Conservation (phyloP, 257 asterid species). For the Solanum pinnatisectum region DNA sequence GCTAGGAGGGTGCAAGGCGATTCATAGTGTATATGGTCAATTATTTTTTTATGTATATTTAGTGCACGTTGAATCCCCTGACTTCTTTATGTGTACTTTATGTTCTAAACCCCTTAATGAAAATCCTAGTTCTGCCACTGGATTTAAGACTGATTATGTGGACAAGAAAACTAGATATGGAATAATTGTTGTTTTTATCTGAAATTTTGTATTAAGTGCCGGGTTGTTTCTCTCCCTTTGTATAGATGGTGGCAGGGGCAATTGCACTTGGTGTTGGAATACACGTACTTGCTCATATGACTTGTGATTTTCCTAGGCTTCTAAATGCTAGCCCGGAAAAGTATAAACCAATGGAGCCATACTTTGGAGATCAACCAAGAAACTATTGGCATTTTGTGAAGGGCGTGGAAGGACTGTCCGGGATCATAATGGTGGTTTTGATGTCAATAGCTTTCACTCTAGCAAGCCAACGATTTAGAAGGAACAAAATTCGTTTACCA, state of each 20-base stretch:
- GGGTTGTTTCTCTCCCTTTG: background rate
- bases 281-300: conserved; percentile 56
- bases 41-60: background rate
- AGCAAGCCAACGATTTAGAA: conserved; percentile 68
- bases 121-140: background rate
- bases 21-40: too few species aligned
- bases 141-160: background rate
- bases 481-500: conserved; percentile 42
- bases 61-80: background rate
- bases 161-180: background rate
- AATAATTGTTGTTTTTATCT: background rate
- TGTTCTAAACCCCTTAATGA: background rate
- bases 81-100: background rate
- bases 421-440: conserved; percentile 60
- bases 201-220: background rate
- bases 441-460: conserved; percentile 78
- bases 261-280: conserved; percentile 61
- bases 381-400: conserved; percentile 60
- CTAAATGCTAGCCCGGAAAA: conserved; percentile 27
- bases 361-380: conserved; percentile 52
- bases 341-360: conserved; percentile 38
- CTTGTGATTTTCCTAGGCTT: conserved; percentile 77
- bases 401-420: conserved; percentile 66
- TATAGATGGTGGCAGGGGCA: conserved; percentile 54
- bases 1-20: background rate